These are phyloP conservation scores for Aspergillus versicolor DNA, from an alignment of 2,329 filamentous ascomycete genomes.

Conservation along the genomic window DNA sequence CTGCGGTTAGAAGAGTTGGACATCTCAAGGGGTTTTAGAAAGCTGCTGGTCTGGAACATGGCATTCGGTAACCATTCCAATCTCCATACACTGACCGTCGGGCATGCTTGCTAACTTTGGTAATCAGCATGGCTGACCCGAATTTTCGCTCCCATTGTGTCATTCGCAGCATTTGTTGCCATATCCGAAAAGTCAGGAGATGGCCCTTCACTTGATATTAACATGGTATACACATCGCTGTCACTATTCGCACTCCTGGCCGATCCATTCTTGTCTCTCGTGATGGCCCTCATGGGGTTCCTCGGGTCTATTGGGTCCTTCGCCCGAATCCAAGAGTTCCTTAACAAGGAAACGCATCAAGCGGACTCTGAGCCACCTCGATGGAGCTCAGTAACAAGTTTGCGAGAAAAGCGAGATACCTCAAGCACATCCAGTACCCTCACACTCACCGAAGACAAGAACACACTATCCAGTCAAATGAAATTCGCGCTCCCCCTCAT, in stretches of 20 bases:
- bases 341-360: constrained; percentile 37
- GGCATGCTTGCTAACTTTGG: neutral
- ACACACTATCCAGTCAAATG: neutral
- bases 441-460: constrained; percentile 20
- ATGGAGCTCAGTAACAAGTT: constrained; percentile 15
- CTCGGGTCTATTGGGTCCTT: constrained; percentile 49
- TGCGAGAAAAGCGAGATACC: constrained; percentile 17
- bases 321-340: constrained; percentile 47
- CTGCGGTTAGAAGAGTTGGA: constrained; percentile 43
- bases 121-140: constrained; percentile 38
- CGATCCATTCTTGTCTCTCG: constrained; percentile 46
- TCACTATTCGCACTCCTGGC: constrained; percentile 49
- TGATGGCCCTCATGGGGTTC: constrained; percentile 47
- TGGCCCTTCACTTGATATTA: constrained; percentile 37
- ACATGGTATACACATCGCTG: constrained; percentile 47
- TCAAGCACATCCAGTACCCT: constrained; percentile 13
- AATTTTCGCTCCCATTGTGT: constrained; percentile 47
- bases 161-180: constrained; percentile 46
- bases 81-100: too few species aligned
- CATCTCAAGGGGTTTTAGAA: constrained; percentile 43
- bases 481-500: constrained; percentile 12
- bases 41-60: constrained; percentile 43
- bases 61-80: constrained; percentile 26
- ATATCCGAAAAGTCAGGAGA: constrained; percentile 37
- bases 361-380: constrained; percentile 21